Percentiles rank a stretch among this genome's conserved stretches.
phyloP scores from a whole-genome alignment of 1,284 basidiomycete species.

The Mycena sp. region DNA sequence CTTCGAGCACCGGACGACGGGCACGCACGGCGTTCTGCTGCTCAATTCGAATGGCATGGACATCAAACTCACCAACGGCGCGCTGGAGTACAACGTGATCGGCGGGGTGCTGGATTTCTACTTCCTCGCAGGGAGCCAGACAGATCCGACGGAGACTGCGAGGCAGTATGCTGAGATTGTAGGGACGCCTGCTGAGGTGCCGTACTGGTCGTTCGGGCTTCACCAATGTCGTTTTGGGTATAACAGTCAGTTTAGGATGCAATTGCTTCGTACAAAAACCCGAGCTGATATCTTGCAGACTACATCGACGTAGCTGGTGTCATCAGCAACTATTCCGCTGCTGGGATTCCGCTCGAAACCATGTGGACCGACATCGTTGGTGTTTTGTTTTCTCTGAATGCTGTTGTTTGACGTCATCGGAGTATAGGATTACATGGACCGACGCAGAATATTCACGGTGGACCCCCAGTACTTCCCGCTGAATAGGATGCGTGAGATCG shows the following conservation, averaged over 20 bases:
- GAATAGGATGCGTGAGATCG: constrained; percentile 69
- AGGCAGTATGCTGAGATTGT: constrained; percentile 73
- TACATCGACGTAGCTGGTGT: constrained; percentile 69
- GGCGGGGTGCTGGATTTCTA: constrained; percentile 80
- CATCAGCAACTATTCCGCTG: constrained; percentile 66
- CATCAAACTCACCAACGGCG: constrained; percentile 61
- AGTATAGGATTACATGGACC: constrained; percentile 78
- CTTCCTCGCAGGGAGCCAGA: constrained; percentile 70
- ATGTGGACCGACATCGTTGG: constrained; percentile 82
- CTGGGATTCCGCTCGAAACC: constrained; percentile 73
- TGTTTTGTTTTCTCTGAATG: constrained; percentile 15
- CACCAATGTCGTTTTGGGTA: constrained; percentile 81
- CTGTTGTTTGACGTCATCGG: neutral
- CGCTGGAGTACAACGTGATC: constrained; percentile 76
- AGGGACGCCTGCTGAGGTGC: constrained; percentile 71
- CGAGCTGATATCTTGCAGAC: constrained; percentile 46
- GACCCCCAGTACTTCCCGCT: constrained; percentile 77
- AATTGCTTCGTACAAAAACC: neutral
- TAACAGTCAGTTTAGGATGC: constrained; percentile 50
- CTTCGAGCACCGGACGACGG: constrained; percentile 69
- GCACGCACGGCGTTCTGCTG: constrained; percentile 75
- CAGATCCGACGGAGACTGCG: constrained; percentile 65
- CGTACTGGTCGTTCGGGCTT: constrained; percentile 76
- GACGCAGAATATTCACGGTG: constrained; percentile 72
- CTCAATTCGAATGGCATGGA: constrained; percentile 81